Base-by-base conservation (phyloP, 345 rosid genomes). In the Punica granatum region DNA sequence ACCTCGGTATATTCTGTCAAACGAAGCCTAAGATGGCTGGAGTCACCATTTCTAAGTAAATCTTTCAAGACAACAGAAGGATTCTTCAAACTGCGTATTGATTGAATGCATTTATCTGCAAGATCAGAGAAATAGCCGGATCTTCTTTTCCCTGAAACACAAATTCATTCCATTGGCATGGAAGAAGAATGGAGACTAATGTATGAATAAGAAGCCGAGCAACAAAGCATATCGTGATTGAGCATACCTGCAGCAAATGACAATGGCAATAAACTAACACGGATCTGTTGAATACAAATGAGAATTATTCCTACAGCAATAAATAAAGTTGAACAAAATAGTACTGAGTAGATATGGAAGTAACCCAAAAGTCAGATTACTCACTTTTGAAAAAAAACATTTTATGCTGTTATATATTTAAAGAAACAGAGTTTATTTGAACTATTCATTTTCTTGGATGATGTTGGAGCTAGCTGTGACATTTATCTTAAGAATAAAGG, bases 171-270 rank as follows among this genome's bases (percentile, higher is more conserved):
- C 34, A 67, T 74, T 15, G 69, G 41, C 65, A 71, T 1, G 18
- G 41, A 56, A 28, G 31, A 37, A 16, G 34, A 12, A 59, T 32
- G 41, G 16, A 46, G 43, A 48, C 35, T 18, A 68, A 56, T 53
- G 23, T 35, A 62, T 26, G n/a, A 12, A 70, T 34, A 49, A 64
- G 26, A 49, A 60, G 31, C 62, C 71, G 48, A 67, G 41, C 64
- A 70, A 69, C 56, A 34, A 70, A 53, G 70, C 63, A 69, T 59
- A 56, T 59, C 58, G 43, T 60, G 46, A 72, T 23, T 46, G 16
- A 68, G 49, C 76, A 65, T 79, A 91, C 97, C 97, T 70, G 88
- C 80, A 70, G 77, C 82, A 84, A 78, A 87, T 90, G 84, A 82
- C 65, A 83, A 64, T 0, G 97, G 97, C 78, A 85, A 72, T 65